phyloP scores from a whole-genome alignment of 257 asterid genomes.

The Solanum dulcamara region DNA sequence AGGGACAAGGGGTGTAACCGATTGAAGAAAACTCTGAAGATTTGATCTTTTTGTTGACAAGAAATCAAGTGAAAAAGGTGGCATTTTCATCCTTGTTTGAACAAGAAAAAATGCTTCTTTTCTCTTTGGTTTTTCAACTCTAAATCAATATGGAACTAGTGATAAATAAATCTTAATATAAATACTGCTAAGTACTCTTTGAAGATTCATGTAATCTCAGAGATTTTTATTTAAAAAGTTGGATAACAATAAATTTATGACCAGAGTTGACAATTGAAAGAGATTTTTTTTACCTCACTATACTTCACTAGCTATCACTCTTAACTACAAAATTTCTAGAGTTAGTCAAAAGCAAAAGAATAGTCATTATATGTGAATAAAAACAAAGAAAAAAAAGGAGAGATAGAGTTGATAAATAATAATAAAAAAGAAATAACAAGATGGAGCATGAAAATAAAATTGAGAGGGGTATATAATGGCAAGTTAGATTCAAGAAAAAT shows the following conservation, averaged over 20 bases:
- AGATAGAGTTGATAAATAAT: background rate
- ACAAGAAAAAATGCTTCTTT: background rate
- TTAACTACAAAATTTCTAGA: background rate
- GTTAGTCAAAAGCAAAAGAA: background rate
- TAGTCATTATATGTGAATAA: background rate
- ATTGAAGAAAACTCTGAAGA: slow-evolving; percentile 8
- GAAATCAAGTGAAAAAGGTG: background rate
- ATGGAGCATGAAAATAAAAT: background rate
- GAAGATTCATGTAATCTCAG: background rate
- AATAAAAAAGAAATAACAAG: background rate
- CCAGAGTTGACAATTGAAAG: background rate
- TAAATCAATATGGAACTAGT: background rate
- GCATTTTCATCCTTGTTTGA: background rate
- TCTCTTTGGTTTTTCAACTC: background rate
- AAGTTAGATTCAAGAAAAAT: background rate
- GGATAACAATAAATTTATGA: background rate
- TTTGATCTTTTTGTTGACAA: slow-evolving; percentile 3
- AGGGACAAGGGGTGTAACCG: slow-evolving; percentile 11
- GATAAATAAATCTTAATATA: background rate
- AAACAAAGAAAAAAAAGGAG: no score
- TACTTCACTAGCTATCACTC: background rate
- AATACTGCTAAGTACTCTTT: background rate
- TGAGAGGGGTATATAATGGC: background rate
- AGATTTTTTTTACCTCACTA: background rate
- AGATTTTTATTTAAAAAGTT: background rate